Percentiles rank a stretch among this genome's conserved stretches.
Evolutionary conservation across 2,329 filamentous ascomycete genomes (phyloP).

Genomic region (Albophoma yamanashiensis): DNA sequence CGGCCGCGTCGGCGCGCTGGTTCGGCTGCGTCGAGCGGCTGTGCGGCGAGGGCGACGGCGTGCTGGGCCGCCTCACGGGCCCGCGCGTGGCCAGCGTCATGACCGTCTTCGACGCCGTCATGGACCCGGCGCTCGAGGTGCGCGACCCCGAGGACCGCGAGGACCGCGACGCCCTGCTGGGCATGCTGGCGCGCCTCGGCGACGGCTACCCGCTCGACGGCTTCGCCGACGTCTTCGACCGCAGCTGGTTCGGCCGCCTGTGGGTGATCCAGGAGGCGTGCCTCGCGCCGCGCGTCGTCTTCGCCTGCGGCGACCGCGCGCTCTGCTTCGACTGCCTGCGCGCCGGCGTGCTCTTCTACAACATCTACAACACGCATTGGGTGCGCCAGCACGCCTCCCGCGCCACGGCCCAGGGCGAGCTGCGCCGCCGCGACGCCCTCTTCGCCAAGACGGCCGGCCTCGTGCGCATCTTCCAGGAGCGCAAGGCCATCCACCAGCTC

Average conservation of each 20-base stretch:
- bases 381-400: slow-evolving; percentile 2
- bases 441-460: slow-evolving; percentile 11
- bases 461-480: slow-evolving; percentile 17
- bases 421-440: slow-evolving; percentile 9
- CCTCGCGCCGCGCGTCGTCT: slow-evolving; percentile 10
- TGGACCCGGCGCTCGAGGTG: slow-evolving; percentile 11
- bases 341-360: slow-evolving; percentile 15
- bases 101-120: slow-evolving; percentile 18
- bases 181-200: slow-evolving; percentile 11
- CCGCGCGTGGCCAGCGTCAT: slow-evolving; percentile 11
- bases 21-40: slow-evolving; percentile 10
- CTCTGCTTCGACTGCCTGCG: slow-evolving; percentile 17
- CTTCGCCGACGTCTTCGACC: slow-evolving; percentile 14
- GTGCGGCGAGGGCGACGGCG: slow-evolving; percentile 10
- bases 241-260: slow-evolving; percentile 19
- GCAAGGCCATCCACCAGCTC: slow-evolving; percentile 15
- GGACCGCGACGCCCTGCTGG: slow-evolving; percentile 17
- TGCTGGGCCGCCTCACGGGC: slow-evolving; percentile 12
- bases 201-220: slow-evolving; percentile 14
- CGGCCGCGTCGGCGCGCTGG: slow-evolving; percentile 10
- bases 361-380: slow-evolving; percentile 19
- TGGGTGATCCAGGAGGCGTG: slow-evolving; percentile 24
- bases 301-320: slow-evolving; percentile 15
- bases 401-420: slow-evolving; percentile 5
- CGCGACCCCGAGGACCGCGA: slow-evolving; percentile 6